Evolutionary conservation across 1,139 yeast species (phyloP), one percentile per base, ranked within the genome.

Genomic region (Wickerhamomyces sp.): DNA sequence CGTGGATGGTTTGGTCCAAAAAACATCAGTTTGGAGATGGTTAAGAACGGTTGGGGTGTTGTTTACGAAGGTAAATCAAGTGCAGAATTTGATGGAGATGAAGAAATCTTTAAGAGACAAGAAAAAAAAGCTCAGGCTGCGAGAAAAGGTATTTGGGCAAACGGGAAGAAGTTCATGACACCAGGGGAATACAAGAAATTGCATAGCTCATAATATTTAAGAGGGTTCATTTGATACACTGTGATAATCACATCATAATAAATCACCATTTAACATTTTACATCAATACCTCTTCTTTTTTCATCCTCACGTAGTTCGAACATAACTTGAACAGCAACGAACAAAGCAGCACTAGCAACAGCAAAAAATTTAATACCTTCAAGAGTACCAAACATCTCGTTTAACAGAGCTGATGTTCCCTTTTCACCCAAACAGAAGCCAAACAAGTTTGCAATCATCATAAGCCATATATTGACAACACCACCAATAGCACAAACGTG

Each of bases 361-460:
- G 82, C 55, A 44, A 86, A 79, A 53, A 84, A 85, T 20, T 61
- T 61, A 28, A 85, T 54, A 0, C 97, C 97, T 21, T 70, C 66
- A 15, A 59, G 54, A 0, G 96, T 86, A 23, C 73, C 68, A 51
- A 88, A 75, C 74, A 91, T 80, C 39, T 82, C 88, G 21, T 60
- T 54, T 18, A 91, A 61, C 50, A 91, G 68, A 32, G 70, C 67
- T 28, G 70, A 47, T 23, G 89, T 79, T 1, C 98, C 98, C 45
- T 87, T 96, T 29, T 79, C 66, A 6, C 96, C 97, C 28, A 91
- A 70, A 51, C 96, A 91, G 59, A 91, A 93, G 0, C 99, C 99
- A 52, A 84, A 88, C 36, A 93, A 62, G 52, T 93, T 93, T 19
- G 97, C 97, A 47, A 87, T 72, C 91, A 93, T 89, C 98, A 93